Percentiles rank a stretch among this genome's conserved stretches.
These are phyloP conservation scores for Acacia concinna DNA, from an alignment of 331 rosid genomes.

Conservation along the genomic window DNA sequence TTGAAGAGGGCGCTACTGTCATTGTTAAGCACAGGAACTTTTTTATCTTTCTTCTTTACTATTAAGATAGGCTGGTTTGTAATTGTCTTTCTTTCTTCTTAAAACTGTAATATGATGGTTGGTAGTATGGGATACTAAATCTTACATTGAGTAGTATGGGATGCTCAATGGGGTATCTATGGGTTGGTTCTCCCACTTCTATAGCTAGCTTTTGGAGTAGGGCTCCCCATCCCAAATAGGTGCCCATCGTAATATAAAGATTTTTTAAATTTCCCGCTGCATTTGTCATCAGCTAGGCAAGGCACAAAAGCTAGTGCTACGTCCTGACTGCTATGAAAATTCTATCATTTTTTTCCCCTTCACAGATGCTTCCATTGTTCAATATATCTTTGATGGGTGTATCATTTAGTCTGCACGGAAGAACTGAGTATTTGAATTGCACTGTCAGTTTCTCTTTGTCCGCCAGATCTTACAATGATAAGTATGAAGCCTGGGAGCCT, in stretches of 20 bases:
- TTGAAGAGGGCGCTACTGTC: not conserved
- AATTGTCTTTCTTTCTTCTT: not conserved
- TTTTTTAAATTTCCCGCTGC: not conserved
- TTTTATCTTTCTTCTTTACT: not conserved
- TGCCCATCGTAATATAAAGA: not conserved
- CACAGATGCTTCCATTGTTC: conserved; percentile 98
- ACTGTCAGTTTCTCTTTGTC: conserved; percentile 78
- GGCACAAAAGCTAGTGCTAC: not conserved
- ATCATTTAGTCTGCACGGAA: conserved; percentile 72
- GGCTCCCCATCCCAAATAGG: not conserved
- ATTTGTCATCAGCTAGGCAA: not conserved
- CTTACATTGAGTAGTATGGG: not conserved
- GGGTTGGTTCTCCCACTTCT: not conserved
- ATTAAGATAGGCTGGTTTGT: not conserved
- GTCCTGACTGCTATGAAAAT: conserved; percentile 20
- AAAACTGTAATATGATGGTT: not conserved
- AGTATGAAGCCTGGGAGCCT: conserved; percentile 96
- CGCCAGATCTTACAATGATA: conserved; percentile 90
- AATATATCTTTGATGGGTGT: conserved; percentile 80
- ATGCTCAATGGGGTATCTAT: not conserved
- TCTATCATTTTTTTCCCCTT: conserved; percentile 24
- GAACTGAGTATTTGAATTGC: conserved; percentile 67
- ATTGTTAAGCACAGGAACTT: not conserved
- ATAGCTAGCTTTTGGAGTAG: not conserved
- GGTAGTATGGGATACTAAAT: not conserved